phyloP scores from a whole-genome alignment of 805 yeast genomes.

The Ogataea degrootiae region DNA sequence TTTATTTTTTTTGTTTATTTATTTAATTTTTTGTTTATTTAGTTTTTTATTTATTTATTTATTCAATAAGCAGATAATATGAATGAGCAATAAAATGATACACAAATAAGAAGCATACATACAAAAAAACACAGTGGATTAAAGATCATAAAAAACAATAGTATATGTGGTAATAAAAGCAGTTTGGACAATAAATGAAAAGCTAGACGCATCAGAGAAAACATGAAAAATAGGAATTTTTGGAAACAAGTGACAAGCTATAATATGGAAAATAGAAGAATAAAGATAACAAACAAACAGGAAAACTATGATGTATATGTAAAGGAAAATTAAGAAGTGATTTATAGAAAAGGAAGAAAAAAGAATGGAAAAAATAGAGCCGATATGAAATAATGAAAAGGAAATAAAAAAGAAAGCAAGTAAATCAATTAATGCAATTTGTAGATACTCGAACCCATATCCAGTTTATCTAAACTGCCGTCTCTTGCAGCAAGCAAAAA shows the following conservation, averaged over 20 bases:
- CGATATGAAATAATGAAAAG: not conserved
- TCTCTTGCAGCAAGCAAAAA: constrained; percentile 52
- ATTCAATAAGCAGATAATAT: not conserved
- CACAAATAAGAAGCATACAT: not conserved
- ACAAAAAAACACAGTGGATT: constrained; percentile 3
- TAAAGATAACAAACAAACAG: not conserved
- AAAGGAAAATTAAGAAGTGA: not conserved
- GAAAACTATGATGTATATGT: not conserved
- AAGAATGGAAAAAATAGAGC: not conserved
- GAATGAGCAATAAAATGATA: not conserved
- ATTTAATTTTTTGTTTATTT: constrained; percentile 8
- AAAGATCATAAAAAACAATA: not conserved
- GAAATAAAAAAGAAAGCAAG: not conserved
- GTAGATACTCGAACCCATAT: constrained; percentile 37
- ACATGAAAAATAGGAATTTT: too few species aligned
- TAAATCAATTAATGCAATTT: constrained; percentile 29
- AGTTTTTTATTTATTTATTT: constrained; percentile 3
- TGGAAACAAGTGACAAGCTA: too few species aligned
- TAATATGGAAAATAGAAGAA: too few species aligned
- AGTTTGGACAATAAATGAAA: too few species aligned
- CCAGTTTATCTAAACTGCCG: constrained; percentile 50
- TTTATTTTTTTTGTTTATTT: constrained; percentile 5
- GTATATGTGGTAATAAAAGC: not conserved
- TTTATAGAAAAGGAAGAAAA: not conserved
- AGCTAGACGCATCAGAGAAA: too few species aligned